phyloP scores from a whole-genome alignment of 495 filamentous ascomycete species.

The Neurospora pannonica region DNA sequence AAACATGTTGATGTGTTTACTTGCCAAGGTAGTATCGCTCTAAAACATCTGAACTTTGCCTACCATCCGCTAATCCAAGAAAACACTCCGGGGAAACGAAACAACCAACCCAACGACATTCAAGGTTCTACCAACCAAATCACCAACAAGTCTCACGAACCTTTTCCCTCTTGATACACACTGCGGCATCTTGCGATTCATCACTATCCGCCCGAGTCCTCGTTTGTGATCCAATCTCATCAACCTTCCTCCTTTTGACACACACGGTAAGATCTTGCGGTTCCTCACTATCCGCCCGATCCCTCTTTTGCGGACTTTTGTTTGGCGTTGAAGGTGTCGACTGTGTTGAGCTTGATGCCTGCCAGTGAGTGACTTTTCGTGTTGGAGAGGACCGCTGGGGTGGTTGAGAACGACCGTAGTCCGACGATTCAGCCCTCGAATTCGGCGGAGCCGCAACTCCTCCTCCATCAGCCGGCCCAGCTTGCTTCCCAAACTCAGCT shows the following conservation, averaged over 20 bases:
- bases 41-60: background rate
- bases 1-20: background rate
- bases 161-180: background rate
- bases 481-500: background rate
- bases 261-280: background rate
- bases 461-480: background rate
- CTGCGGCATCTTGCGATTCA: background rate
- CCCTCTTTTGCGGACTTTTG: slow-evolving; percentile 43
- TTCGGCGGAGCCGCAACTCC: background rate
- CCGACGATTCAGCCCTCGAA: background rate
- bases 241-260: background rate
- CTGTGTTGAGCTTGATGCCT: slow-evolving; percentile 61
- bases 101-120: background rate
- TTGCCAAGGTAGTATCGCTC: background rate
- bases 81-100: background rate
- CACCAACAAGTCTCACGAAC: background rate
- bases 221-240: background rate
- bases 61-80: background rate
- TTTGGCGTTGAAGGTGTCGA: slow-evolving; percentile 63
- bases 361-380: slow-evolving; percentile 44
- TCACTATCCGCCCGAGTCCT: background rate
- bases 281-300: background rate
- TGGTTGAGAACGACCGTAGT: no score
- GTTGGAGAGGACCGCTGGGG: no score
- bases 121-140: no score